phyloP scores from a whole-genome alignment of 441 rosid genomes.

The Mallotus repandus region DNA sequence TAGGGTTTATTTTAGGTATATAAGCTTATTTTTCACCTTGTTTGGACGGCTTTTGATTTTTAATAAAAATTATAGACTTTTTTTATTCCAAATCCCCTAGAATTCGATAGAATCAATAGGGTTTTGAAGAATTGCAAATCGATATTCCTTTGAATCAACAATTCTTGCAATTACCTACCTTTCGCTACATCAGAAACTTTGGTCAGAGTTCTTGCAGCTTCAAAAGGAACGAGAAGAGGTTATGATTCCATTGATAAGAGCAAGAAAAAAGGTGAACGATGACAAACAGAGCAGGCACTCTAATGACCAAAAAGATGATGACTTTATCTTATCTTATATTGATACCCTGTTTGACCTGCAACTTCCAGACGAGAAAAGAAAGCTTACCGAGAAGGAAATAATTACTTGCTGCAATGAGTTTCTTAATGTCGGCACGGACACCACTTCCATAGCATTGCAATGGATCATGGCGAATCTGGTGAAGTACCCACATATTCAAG shows the following conservation, averaged over 20 bases:
- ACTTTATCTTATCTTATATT: constrained; percentile 26
- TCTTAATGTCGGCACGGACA: constrained; percentile 44
- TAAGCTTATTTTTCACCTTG: too few species aligned
- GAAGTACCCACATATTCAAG: constrained; percentile 32
- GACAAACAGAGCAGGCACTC: constrained; percentile 1
- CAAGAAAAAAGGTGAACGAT: constrained; percentile 25
- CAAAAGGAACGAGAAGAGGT: constrained; percentile 15
- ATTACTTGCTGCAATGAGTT: constrained; percentile 36
- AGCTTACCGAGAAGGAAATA: constrained; percentile 36
- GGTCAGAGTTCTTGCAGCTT: constrained; percentile 28
- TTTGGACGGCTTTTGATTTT: too few species aligned
- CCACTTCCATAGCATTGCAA: constrained; percentile 41
- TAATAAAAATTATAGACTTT: too few species aligned
- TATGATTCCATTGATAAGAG: constrained; percentile 32
- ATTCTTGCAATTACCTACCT: too few species aligned
- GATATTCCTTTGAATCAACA: too few species aligned
- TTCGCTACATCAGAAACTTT: too few species aligned
- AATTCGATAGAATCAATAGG: too few species aligned
- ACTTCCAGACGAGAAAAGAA: constrained; percentile 41
- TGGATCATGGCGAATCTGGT: constrained; percentile 55
- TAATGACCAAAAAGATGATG: neutral
- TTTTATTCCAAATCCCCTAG: too few species aligned
- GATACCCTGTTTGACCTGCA: constrained; percentile 40
- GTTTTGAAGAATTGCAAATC: too few species aligned
- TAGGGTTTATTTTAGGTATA: too few species aligned